phyloP scores from a whole-genome alignment of 2,329 filamentous ascomycete genomes.

The Fusarium anguioides region DNA sequence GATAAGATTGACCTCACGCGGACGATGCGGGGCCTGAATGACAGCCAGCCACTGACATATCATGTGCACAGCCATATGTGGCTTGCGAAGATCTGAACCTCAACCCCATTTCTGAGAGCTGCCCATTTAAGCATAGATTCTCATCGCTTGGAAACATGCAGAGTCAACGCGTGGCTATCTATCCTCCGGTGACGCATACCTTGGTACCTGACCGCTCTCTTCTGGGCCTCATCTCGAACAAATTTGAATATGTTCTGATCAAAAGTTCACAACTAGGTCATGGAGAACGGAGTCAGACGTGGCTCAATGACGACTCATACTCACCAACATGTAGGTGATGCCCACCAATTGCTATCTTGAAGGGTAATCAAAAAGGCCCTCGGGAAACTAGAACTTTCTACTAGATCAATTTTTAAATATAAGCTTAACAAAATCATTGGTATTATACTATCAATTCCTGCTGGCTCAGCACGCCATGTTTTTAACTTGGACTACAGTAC shows the following conservation, averaged over 20 bases:
- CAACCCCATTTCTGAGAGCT: slow-evolving; percentile 21
- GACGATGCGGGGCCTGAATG: neutral
- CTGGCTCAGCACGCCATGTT: neutral
- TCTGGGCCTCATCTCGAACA: neutral
- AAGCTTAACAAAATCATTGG: neutral
- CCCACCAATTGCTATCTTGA: neutral
- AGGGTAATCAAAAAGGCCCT: neutral
- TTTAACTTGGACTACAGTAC: neutral
- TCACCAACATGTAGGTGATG: neutral
- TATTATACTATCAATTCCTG: neutral
- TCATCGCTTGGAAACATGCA: slow-evolving; percentile 1
- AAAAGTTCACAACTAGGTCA: neutral
- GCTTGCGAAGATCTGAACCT: neutral
- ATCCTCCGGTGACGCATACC: slow-evolving; percentile 17
- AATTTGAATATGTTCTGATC: neutral
- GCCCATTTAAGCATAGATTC: slow-evolving; percentile 37
- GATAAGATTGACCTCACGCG: slow-evolving; percentile 12
- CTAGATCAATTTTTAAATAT: too few species aligned
- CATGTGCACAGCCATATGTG: slow-evolving; percentile 22
- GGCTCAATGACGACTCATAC: slow-evolving; percentile 1
- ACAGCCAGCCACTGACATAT: neutral
- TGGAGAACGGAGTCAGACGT: neutral
- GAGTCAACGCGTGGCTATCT: slow-evolving; percentile 6
- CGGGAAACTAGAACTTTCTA: neutral
- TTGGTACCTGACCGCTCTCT: neutral